phyloP scores from a whole-genome alignment of 192 early-diverging fungal genomes.

The Gonapodya prolifera region DNA sequence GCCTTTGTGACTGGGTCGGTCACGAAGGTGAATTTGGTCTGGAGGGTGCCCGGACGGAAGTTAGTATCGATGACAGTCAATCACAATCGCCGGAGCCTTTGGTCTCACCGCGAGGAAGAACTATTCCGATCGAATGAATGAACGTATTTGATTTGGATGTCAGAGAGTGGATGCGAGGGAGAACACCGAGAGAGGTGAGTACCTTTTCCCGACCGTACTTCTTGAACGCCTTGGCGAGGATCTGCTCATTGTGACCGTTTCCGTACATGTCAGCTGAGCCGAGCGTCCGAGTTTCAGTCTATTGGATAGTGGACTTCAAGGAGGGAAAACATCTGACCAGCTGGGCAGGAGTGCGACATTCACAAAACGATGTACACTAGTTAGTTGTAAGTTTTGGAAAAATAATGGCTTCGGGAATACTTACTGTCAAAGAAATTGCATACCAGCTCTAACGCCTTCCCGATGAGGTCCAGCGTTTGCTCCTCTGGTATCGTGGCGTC shows the following conservation, averaged over 20 bases:
- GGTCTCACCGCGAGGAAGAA: background rate
- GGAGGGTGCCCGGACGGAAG: background rate
- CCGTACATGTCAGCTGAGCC: slow-evolving; percentile 1
- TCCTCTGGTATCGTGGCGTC: background rate
- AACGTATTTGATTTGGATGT: background rate
- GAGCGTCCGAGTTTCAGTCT: background rate
- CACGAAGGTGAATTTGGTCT: background rate
- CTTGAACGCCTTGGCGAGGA: slow-evolving; percentile 2
- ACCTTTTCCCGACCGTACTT: slow-evolving; percentile 1
- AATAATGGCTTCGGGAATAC: background rate
- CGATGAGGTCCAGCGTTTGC: background rate
- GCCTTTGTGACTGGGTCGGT: background rate
- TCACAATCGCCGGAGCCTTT: background rate
- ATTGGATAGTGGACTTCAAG: background rate
- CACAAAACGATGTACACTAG: background rate
- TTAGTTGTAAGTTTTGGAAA: background rate
- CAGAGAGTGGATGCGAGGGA: background rate
- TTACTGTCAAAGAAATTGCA: background rate
- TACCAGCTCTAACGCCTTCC: background rate
- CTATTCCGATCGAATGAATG: background rate
- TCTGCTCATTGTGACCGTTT: background rate
- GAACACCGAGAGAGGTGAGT: no score
- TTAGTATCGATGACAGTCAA: background rate
- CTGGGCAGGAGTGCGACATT: background rate
- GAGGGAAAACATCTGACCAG: background rate